Evolutionary conservation across 768 basidiomycete genomes (phyloP).

Genomic region (Tricholoma sp.): DNA sequence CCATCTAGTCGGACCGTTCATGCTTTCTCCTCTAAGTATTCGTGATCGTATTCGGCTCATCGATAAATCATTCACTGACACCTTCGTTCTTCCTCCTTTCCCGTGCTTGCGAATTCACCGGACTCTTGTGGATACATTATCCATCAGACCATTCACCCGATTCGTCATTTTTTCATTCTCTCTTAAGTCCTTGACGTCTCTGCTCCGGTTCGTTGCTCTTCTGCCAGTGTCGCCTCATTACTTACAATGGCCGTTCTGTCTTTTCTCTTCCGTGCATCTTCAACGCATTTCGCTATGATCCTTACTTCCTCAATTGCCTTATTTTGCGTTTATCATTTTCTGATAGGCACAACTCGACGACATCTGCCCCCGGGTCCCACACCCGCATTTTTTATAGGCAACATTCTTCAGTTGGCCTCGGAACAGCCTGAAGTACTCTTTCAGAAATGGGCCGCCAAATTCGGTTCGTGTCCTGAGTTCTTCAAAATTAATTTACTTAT

Average conservation of each 20-base stretch:
- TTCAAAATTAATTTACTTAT: not conserved
- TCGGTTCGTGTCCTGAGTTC: slow-evolving; percentile 30
- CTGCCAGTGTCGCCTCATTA: not conserved
- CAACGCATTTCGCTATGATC: slow-evolving; percentile 6
- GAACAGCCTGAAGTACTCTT: slow-evolving; percentile 36
- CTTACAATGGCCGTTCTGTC: slow-evolving; percentile 4
- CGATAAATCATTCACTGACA: slow-evolving; percentile 5
- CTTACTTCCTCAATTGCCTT: slow-evolving; percentile 7
- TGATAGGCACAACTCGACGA: slow-evolving; percentile 15
- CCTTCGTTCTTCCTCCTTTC: slow-evolving; percentile 2
- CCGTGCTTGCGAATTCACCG: slow-evolving; percentile 1
- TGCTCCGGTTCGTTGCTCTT: slow-evolving; percentile 1
- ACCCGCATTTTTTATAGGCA: slow-evolving; percentile 42
- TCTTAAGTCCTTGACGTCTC: not conserved
- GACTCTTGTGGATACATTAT: slow-evolving; percentile 2
- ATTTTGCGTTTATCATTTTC: slow-evolving; percentile 20
- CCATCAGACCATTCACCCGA: slow-evolving; percentile 11
- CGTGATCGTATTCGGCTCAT: slow-evolving; percentile 6
- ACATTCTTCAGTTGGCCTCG: slow-evolving; percentile 38
- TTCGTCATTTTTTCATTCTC: slow-evolving; percentile 4
- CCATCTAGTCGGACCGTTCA: slow-evolving; percentile 12
- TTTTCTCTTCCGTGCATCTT: slow-evolving; percentile 1
- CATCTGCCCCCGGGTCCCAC: slow-evolving; percentile 45
- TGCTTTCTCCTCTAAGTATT: slow-evolving; percentile 2
- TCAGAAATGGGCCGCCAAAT: slow-evolving; percentile 34